These are phyloP conservation scores for Fragilaria radians DNA, from an alignment of 108 stramenopile genomes.

Conservation along the genomic window DNA sequence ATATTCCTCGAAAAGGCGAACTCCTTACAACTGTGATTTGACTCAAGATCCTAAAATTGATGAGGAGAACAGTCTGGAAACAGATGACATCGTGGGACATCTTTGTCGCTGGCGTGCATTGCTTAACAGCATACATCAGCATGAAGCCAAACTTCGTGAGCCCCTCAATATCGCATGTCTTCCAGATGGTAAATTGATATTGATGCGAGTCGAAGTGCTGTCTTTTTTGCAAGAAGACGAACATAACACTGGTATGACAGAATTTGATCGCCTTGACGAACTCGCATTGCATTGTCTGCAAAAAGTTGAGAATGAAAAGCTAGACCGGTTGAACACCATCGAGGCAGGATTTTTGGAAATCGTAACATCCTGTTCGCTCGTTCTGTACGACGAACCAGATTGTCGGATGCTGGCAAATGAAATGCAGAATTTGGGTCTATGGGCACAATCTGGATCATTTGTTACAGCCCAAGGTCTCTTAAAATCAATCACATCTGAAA, in stretches of 20 bases:
- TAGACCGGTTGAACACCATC: not conserved
- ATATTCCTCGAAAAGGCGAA: not conserved
- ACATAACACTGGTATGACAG: not conserved
- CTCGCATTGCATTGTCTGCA: not conserved
- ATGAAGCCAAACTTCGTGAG: slow-evolving; percentile 26
- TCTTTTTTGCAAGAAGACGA: not conserved
- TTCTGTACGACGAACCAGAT: not conserved
- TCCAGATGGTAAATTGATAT: slow-evolving; percentile 14
- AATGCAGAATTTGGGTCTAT: not conserved
- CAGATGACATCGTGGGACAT: slow-evolving; percentile 7
- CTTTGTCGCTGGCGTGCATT: slow-evolving; percentile 33
- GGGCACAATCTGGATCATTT: not conserved
- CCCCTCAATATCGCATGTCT: slow-evolving; percentile 5
- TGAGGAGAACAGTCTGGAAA: not conserved
- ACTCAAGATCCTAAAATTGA: not conserved
- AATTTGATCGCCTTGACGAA: slow-evolving; percentile 1
- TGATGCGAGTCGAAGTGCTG: slow-evolving; percentile 26
- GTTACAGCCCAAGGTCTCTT: not conserved
- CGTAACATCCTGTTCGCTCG: slow-evolving; percentile 3
- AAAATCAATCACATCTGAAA: not conserved
- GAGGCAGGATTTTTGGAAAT: slow-evolving; percentile 1
- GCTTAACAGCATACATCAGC: slow-evolving; percentile 29
- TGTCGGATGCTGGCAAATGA: not conserved
- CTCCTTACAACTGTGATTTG: not conserved
- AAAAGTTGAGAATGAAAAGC: not conserved